A percentile compares a stretch with the other conserved stretches of the same genome.
phyloP scores from a whole-genome alignment of 2,329 filamentous ascomycete genomes.

The Aureobasidium sp. region DNA sequence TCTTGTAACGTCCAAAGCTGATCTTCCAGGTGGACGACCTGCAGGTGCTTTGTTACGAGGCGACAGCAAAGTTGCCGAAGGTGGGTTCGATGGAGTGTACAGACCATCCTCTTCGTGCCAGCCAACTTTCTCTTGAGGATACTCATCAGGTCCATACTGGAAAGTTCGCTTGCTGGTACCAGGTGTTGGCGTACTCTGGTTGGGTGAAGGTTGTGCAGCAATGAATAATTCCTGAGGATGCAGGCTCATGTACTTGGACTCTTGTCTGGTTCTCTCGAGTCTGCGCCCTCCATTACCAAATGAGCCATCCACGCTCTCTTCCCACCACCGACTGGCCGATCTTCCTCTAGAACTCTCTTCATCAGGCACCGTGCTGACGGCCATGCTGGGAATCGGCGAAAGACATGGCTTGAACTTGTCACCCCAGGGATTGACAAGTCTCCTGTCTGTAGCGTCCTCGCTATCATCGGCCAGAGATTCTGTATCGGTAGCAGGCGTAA shows the following conservation, averaged over 20 bases:
- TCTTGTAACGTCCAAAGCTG: constrained; percentile 70
- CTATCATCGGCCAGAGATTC: constrained; percentile 34
- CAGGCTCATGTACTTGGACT: constrained; percentile 96
- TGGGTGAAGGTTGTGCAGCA: constrained; percentile 30
- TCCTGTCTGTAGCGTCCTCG: constrained; percentile 29
- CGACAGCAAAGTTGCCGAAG: not conserved
- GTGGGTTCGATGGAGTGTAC: not conserved
- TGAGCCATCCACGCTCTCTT: constrained; percentile 60
- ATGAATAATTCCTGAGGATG: constrained; percentile 66
- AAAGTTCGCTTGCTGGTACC: constrained; percentile 30
- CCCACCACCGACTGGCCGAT: constrained; percentile 92
- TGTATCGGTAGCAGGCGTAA: constrained; percentile 38
- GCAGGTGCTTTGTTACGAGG: not conserved
- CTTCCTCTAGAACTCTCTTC: constrained; percentile 77
- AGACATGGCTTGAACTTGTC: constrained; percentile 68
- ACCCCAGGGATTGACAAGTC: constrained; percentile 37
- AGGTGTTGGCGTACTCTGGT: constrained; percentile 18
- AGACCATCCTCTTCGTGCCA: constrained; percentile 38
- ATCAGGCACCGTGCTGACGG: constrained; percentile 71
- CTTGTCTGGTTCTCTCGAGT: constrained; percentile 72
- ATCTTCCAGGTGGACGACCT: not conserved
- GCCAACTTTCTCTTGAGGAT: constrained; percentile 57
- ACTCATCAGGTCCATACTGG: constrained; percentile 46
- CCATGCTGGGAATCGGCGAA: constrained; percentile 91
- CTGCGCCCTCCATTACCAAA: constrained; percentile 53